Evolutionary conservation across 1,284 basidiomycete species (phyloP).

Genomic region (Marasmius sp.): DNA sequence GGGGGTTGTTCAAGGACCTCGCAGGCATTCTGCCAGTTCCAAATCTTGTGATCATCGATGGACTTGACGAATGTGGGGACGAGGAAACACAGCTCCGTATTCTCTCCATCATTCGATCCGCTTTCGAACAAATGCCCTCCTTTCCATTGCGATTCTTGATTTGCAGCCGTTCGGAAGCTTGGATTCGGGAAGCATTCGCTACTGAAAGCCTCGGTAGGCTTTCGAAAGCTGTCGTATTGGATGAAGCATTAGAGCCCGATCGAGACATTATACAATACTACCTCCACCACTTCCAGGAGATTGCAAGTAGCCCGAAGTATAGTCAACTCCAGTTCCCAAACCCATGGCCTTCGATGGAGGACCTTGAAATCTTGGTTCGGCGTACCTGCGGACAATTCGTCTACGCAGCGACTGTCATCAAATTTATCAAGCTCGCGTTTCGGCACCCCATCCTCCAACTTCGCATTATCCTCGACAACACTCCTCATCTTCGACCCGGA

Average conservation of each 20-base stretch:
- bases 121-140: neutral
- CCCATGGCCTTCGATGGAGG: conserved; percentile 8
- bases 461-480: neutral
- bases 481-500: neutral
- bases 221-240: neutral
- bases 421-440: conserved; percentile 4
- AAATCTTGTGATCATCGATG: conserved; percentile 15
- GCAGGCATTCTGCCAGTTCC: neutral
- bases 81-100: neutral
- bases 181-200: conserved; percentile 15
- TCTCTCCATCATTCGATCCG: neutral
- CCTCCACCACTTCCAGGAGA: neutral
- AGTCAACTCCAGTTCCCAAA: neutral
- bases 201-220: neutral
- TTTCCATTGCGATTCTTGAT: conserved; percentile 18
- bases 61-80: conserved; percentile 18
- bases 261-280: neutral
- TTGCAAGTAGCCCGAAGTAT: neutral
- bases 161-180: conserved; percentile 18
- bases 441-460: conserved; percentile 5
- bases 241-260: neutral
- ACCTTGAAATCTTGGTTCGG: conserved; percentile 1
- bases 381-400: conserved; percentile 12
- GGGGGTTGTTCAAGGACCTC: too few species aligned
- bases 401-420: conserved; percentile 10